A percentile compares a stretch with the other conserved stretches of the same genome.
These are phyloP conservation scores for Tulasnella sp. DNA, from an alignment of 768 basidiomycete genomes.

Conservation along the genomic window DNA sequence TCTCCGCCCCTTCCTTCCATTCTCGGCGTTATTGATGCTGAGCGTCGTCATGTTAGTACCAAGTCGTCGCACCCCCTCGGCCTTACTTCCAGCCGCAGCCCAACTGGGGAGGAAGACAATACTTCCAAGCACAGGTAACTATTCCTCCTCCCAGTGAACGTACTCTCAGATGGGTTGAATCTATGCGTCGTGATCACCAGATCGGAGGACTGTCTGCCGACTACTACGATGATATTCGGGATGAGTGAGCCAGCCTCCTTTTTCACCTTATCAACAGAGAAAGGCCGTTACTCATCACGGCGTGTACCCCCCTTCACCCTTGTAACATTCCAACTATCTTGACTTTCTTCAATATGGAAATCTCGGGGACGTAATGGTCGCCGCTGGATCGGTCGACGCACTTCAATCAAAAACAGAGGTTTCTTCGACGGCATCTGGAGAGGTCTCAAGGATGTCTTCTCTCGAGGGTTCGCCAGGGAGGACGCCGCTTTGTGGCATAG, in stretches of 20 bases:
- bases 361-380: background rate
- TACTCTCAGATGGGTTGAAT: background rate
- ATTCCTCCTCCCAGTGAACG: background rate
- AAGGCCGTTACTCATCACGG: slow-evolving; percentile 9
- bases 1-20: background rate
- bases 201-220: slow-evolving; percentile 26
- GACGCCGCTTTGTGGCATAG: slow-evolving; percentile 66
- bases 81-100: slow-evolving; percentile 34
- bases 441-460: slow-evolving; percentile 41
- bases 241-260: slow-evolving; percentile 32
- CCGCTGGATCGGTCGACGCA: slow-evolving; percentile 8
- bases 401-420: background rate
- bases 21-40: background rate
- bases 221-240: slow-evolving; percentile 31
- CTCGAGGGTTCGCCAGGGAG: slow-evolving; percentile 45
- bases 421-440: slow-evolving; percentile 43
- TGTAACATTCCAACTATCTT: slow-evolving; percentile 33
- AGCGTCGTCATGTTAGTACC: slow-evolving; percentile 24
- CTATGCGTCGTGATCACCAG: background rate
- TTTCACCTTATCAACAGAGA: background rate
- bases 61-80: slow-evolving; percentile 32
- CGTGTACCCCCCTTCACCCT: slow-evolving; percentile 9
- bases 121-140: slow-evolving; percentile 24
- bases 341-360: background rate
- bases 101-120: slow-evolving; percentile 30